These are phyloP conservation scores for Cryptosporidium xiaoi DNA, from an alignment of 169 alveolate genomes.

Conservation along the genomic window DNA sequence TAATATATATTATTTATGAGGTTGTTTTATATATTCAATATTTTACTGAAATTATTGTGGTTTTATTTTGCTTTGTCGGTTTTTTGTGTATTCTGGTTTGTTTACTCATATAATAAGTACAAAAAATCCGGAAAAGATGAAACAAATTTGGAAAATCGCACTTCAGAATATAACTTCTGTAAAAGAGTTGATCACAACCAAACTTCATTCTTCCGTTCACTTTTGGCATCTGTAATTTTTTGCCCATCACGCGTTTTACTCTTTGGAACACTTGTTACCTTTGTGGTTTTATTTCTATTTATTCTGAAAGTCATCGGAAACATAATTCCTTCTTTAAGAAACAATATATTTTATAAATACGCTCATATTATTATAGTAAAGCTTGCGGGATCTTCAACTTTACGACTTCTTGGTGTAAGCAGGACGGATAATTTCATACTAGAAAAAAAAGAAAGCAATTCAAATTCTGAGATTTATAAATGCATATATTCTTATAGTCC, in stretches of 20 bases:
- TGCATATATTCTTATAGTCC: not conserved
- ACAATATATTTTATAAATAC: not conserved
- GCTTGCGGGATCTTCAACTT: conserved; percentile 23
- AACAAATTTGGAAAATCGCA: not conserved
- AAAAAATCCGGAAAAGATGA: conserved; percentile 15
- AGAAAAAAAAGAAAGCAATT: not conserved
- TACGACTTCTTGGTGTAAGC: conserved; percentile 11
- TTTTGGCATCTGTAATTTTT: conserved; percentile 35
- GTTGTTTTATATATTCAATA: too few species aligned
- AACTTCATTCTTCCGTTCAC: conserved; percentile 2
- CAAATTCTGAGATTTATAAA: not conserved
- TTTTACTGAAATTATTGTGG: too few species aligned
- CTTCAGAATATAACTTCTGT: conserved; percentile 20
- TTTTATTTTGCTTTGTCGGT: conserved; percentile 5
- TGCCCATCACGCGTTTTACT: conserved; percentile 43
- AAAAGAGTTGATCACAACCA: conserved; percentile 29
- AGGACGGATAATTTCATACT: not conserved
- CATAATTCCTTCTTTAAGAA: conserved; percentile 1
- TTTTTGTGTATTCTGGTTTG: conserved; percentile 44
- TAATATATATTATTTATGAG: too few species aligned
- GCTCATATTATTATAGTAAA: conserved; percentile 26
- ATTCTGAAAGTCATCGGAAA: conserved; percentile 10
- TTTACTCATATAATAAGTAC: not conserved
- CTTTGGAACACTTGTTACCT: not conserved
- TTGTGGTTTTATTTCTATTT: conserved; percentile 6